Percentiles rank a stretch among this genome's conserved stretches.
Conservation (phyloP, 768 basidiomycete species). For the Amanita phalloides region DNA sequence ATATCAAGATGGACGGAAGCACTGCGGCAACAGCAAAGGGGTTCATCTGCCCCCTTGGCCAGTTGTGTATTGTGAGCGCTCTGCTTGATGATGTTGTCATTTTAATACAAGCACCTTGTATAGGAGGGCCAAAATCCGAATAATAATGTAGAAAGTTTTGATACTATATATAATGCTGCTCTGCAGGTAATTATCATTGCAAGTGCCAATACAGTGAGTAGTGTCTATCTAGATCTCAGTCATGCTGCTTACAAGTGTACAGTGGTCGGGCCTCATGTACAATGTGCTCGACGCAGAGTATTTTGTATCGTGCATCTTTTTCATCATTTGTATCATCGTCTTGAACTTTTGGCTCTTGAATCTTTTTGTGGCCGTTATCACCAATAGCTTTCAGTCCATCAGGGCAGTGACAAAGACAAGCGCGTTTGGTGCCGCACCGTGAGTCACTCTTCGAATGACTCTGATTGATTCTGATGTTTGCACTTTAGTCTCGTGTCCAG, state of each 20-base stretch:
- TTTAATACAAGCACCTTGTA: neutral
- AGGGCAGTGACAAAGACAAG: conserved; percentile 78
- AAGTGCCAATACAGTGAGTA: conserved; percentile 64
- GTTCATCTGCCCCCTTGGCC: conserved; percentile 82
- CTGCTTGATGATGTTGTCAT: neutral
- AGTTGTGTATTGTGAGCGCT: conserved; percentile 58
- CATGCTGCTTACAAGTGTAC: neutral
- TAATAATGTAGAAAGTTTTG: conserved; percentile 66
- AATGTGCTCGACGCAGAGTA: conserved; percentile 82
- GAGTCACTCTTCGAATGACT: conserved; percentile 16
- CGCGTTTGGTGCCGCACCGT: conserved; percentile 82
- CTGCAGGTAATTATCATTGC: conserved; percentile 83
- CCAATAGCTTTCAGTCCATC: conserved; percentile 85
- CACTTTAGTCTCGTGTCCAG: conserved; percentile 18
- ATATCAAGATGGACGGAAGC: conserved; percentile 18
- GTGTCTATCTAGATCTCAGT: neutral
- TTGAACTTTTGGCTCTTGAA: conserved; percentile 95
- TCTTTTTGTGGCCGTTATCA: conserved; percentile 91
- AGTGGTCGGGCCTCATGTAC: conserved; percentile 87
- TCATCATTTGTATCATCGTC: conserved; percentile 73
- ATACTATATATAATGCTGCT: conserved; percentile 72
- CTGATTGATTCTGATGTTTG: neutral
- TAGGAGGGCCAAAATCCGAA: conserved; percentile 63
- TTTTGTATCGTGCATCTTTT: conserved; percentile 80
- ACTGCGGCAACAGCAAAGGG: conserved; percentile 45